Evolutionary conservation across 2,329 filamentous ascomycete genomes (phyloP).

Genomic region (Arachnomyces sp.): DNA sequence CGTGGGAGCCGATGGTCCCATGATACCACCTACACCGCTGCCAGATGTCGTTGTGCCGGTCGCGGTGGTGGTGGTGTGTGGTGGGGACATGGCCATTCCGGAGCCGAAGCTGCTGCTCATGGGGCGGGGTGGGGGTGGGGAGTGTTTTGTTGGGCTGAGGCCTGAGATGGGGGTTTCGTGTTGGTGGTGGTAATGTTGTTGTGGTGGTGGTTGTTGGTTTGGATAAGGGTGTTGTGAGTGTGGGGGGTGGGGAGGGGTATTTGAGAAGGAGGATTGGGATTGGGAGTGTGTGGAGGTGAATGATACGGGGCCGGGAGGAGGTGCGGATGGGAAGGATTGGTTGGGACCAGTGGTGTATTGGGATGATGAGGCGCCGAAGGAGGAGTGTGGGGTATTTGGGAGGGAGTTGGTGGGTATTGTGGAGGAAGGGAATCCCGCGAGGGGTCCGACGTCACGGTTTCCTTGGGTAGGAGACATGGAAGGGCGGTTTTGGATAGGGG

Average conservation of each 20-base stretch:
- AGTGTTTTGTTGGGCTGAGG: slow-evolving; percentile 40
- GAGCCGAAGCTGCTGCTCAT: slow-evolving; percentile 32
- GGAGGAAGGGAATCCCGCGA: slow-evolving; percentile 34
- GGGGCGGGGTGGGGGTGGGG: slow-evolving; percentile 25
- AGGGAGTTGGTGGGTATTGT: slow-evolving; percentile 20
- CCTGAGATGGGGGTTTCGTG: slow-evolving; percentile 33
- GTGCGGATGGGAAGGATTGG: too few relatives aligned
- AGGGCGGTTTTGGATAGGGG: slow-evolving; percentile 37
- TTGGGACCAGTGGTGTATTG: too few relatives aligned
- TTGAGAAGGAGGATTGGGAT: too few relatives aligned
- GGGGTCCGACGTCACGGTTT: slow-evolving; percentile 39
- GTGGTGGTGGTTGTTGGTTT: slow-evolving; percentile 1
- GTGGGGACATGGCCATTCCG: slow-evolving; percentile 35
- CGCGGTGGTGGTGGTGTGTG: slow-evolving; percentile 17
- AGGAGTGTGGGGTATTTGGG: slow-evolving; percentile 21
- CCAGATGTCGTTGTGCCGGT: slow-evolving; percentile 6
- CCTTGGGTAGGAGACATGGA: slow-evolving; percentile 43
- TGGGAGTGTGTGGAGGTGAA: too few relatives aligned
- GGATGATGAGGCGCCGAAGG: too few relatives aligned
- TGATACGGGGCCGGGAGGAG: too few relatives aligned
- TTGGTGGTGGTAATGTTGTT: slow-evolving; percentile 23
- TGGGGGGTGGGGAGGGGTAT: background rate
- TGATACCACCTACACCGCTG: slow-evolving; percentile 19
- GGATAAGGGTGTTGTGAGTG: slow-evolving; percentile 2
- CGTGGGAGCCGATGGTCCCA: slow-evolving; percentile 19